phyloP scores from a whole-genome alignment of 768 basidiomycete genomes.

The Naematelia aurantialba region DNA sequence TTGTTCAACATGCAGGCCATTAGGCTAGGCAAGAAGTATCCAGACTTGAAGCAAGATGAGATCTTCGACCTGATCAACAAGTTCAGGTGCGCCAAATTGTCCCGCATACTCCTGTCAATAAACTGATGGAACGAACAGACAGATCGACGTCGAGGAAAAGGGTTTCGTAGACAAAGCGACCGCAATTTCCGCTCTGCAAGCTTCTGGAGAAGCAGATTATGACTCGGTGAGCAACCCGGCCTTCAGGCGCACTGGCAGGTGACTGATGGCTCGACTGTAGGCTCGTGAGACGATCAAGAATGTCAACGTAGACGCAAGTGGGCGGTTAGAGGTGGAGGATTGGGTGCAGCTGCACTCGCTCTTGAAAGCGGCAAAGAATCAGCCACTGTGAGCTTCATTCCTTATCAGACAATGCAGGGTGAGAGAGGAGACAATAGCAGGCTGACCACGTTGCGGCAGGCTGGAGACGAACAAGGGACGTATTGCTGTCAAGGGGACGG shows the following conservation, averaged over 20 bases:
- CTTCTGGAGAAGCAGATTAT: slow-evolving; percentile 75
- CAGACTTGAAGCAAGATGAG: slow-evolving; percentile 85
- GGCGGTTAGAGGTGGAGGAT: slow-evolving; percentile 93
- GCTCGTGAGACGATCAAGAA: slow-evolving; percentile 75
- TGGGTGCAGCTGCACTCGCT: slow-evolving; percentile 78
- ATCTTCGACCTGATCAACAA: slow-evolving; percentile 89
- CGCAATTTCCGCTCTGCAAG: slow-evolving; percentile 72
- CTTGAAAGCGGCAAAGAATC: slow-evolving; percentile 28
- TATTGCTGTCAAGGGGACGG: slow-evolving; percentile 85
- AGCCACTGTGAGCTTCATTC: slow-evolving; percentile 33
- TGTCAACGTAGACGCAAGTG: slow-evolving; percentile 89
- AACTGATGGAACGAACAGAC: slow-evolving; percentile 25
- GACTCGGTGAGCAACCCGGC: slow-evolving; percentile 54
- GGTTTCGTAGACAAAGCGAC: slow-evolving; percentile 60
- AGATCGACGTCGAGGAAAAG: slow-evolving; percentile 50
- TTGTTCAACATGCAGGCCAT: slow-evolving; percentile 53
- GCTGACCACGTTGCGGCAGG: too few species aligned
- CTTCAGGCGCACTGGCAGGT: neutral
- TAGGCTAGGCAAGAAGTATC: slow-evolving; percentile 84
- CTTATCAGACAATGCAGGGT: neutral
- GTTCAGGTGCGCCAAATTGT: slow-evolving; percentile 73
- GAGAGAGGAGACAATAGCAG: neutral
- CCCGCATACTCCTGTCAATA: neutral
- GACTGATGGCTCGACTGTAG: slow-evolving; percentile 40
- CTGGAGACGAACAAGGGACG: slow-evolving; percentile 60